Evolutionary conservation across 2,329 filamentous ascomycete genomes (phyloP).

Genomic region (Xylaria hypoxylon): DNA sequence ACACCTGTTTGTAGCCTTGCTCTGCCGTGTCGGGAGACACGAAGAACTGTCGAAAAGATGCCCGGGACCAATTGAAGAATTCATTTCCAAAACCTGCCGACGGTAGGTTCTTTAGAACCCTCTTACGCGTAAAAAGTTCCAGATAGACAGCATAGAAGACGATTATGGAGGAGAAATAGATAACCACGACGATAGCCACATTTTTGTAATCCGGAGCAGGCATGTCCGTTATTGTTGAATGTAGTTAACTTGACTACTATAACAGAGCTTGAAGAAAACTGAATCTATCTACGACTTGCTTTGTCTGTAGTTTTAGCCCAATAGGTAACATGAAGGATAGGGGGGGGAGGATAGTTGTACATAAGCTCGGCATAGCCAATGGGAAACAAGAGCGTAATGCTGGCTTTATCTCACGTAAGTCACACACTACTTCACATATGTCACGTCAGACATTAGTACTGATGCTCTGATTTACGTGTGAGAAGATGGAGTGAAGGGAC

Average conservation of each 20-base stretch:
- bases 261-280: too few species aligned
- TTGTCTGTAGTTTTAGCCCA: too few species aligned
- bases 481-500: too few species aligned
- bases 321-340: too few species aligned
- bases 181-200: conserved; percentile 1
- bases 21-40: conserved; percentile 12
- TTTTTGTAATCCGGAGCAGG: conserved; percentile 7
- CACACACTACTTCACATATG: neutral
- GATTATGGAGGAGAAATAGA: conserved; percentile 2
- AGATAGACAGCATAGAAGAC: conserved; percentile 11
- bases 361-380: conserved; percentile 11
- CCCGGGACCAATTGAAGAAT: conserved; percentile 16
- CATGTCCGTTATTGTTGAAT: neutral
- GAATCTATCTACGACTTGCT: too few species aligned
- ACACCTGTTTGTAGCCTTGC: conserved; percentile 15
- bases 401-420: conserved; percentile 15
- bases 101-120: conserved; percentile 3
- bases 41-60: conserved; percentile 14
- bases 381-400: conserved; percentile 11
- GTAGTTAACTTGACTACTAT: neutral
- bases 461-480: too few species aligned
- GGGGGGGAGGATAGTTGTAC: neutral
- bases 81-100: conserved; percentile 10
- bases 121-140: conserved; percentile 10
- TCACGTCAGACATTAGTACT: too few species aligned